Percentiles rank a stretch among this genome's conserved stretches.
phyloP scores from a whole-genome alignment of 2,329 filamentous ascomycete species.

The Didymosphaeria variabile region DNA sequence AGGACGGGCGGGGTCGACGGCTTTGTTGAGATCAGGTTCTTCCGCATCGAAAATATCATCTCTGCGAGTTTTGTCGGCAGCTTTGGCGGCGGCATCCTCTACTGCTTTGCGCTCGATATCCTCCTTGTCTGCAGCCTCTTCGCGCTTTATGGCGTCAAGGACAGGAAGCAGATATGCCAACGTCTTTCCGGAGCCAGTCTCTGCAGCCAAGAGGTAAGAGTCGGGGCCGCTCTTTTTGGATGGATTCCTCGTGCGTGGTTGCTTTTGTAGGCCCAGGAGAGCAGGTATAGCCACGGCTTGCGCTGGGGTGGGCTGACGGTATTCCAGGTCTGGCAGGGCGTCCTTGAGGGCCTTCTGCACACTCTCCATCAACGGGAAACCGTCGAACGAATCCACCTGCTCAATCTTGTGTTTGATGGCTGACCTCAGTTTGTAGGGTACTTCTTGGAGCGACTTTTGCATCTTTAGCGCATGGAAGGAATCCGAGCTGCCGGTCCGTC shows the following conservation, averaged over 20 bases:
- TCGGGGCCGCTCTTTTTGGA: constrained; percentile 56
- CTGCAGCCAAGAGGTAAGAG: constrained; percentile 85
- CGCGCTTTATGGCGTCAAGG: constrained; percentile 83
- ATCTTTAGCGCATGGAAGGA: constrained; percentile 89
- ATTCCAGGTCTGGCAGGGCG: constrained; percentile 76
- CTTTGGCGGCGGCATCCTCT: constrained; percentile 54
- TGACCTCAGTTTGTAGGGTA: constrained; percentile 77
- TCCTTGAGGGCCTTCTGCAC: constrained; percentile 80
- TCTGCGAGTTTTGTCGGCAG: constrained; percentile 29
- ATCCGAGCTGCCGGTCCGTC: constrained; percentile 53
- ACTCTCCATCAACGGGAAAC: constrained; percentile 77
- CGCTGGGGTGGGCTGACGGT: constrained; percentile 84
- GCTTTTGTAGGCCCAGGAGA: constrained; percentile 68
- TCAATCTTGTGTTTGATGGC: constrained; percentile 68
- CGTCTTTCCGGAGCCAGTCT: constrained; percentile 97
- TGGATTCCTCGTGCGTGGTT: constrained; percentile 38
- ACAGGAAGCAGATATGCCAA: constrained; percentile 88
- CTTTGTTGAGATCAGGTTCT: constrained; percentile 61
- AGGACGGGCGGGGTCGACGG: constrained; percentile 80
- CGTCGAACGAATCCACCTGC: constrained; percentile 79
- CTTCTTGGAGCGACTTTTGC: constrained; percentile 79
- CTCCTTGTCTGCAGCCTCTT: constrained; percentile 64
- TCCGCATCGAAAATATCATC: constrained; percentile 69
- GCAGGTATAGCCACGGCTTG: constrained; percentile 89
- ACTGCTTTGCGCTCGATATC: constrained; percentile 62